A percentile compares a stretch with the other conserved stretches of the same genome.
These are phyloP conservation scores for Puccinia triticina DNA, from an alignment of 1,284 basidiomycete species.

Conservation along the genomic window DNA sequence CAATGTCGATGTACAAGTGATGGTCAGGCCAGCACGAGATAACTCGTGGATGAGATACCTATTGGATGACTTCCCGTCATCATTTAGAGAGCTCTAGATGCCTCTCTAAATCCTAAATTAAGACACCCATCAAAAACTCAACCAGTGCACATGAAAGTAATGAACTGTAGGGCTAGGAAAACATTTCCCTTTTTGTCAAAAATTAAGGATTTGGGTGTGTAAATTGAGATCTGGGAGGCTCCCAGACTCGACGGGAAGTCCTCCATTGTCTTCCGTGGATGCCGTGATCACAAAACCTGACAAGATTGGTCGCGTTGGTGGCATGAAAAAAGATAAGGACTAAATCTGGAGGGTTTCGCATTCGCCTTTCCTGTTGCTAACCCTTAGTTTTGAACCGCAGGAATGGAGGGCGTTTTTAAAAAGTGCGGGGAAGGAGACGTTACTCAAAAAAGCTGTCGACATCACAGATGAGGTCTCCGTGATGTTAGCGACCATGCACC, in stretches of 20 bases:
- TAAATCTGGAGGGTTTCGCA: conserved; percentile 65
- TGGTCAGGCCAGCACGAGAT: conserved; percentile 55
- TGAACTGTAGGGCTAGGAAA: too few relatives aligned
- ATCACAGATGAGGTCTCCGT: conserved; percentile 75
- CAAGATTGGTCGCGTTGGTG: conserved; percentile 53
- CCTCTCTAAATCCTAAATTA: too few relatives aligned
- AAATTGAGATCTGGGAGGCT: too few relatives aligned
- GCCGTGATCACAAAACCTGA: background rate
- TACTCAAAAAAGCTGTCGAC: conserved; percentile 68
- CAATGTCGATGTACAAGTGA: conserved; percentile 58
- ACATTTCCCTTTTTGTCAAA: too few relatives aligned
- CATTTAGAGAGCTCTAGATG: too few relatives aligned
- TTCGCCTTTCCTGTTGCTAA: background rate
- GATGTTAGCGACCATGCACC: conserved; percentile 83
- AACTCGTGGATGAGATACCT: background rate
- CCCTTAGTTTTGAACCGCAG: conserved; percentile 23
- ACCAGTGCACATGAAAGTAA: too few relatives aligned
- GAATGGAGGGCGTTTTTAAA: conserved; percentile 64
- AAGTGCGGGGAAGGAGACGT: background rate
- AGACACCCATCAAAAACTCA: too few relatives aligned
- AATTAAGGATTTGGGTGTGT: too few relatives aligned
- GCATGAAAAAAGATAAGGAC: conserved; percentile 72
- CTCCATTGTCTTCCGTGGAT: too few relatives aligned
- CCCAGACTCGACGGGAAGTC: too few relatives aligned
- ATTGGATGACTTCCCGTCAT: too few relatives aligned